Conservation (phyloP, 169 alveolate genomes). For the Plasmodium vinckei region DNA sequence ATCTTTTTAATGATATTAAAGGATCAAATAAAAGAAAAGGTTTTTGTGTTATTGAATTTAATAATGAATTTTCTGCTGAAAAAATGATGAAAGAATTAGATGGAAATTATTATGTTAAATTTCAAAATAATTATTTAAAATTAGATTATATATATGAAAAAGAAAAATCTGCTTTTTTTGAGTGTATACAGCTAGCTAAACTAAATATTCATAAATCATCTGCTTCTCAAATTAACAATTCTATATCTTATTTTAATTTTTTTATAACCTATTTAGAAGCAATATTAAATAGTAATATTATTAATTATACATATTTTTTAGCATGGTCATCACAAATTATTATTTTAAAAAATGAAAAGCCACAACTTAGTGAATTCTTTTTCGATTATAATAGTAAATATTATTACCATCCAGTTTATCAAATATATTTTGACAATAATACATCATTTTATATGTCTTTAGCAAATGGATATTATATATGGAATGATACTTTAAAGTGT, state of each 20-base stretch:
- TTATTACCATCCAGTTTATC: constrained; percentile 70
- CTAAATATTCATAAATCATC: constrained; percentile 42
- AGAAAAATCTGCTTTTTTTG: constrained; percentile 53
- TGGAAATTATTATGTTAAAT: constrained; percentile 55
- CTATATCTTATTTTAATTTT: constrained; percentile 63
- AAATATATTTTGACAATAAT: constrained; percentile 82
- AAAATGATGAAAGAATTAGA: constrained; percentile 65
- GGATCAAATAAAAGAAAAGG: constrained; percentile 61
- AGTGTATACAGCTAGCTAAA: constrained; percentile 47
- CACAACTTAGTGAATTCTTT: constrained; percentile 45
- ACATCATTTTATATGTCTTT: constrained; percentile 83
- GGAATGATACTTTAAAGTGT: constrained; percentile 77
- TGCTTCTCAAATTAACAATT: constrained; percentile 19
- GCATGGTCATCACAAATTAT: constrained; percentile 65
- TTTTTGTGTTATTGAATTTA: constrained; percentile 48
- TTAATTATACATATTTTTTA: constrained; percentile 33
- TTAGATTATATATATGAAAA: constrained; percentile 62
- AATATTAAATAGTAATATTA: constrained; percentile 9
- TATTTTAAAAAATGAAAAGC: constrained; percentile 55
- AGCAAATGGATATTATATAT: constrained; percentile 79
- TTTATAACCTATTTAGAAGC: constrained; percentile 64
- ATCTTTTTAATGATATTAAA: constrained; percentile 61
- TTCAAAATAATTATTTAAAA: constrained; percentile 49
- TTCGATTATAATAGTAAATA: constrained; percentile 59
- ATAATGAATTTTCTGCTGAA: constrained; percentile 16